Base-by-base conservation (phyloP, 2,329 filamentous ascomycete genomes). In the Hansfordia pulvinata region DNA sequence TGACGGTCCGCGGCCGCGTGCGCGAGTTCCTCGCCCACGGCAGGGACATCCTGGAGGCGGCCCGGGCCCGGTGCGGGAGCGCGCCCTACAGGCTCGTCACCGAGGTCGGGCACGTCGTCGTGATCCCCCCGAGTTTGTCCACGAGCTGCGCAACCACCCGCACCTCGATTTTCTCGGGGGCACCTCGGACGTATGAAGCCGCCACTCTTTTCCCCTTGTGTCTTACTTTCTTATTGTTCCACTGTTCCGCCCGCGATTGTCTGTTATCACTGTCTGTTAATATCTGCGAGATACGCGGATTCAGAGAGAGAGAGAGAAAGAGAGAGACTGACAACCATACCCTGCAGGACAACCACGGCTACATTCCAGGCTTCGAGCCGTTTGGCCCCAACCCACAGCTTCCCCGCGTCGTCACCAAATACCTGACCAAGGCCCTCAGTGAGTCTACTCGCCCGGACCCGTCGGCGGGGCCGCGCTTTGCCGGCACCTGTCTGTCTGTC, bases 361-460 rank as follows among this genome's bases (percentile, higher is more conserved):
- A 24, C 14, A 10, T 24, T 24, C 13, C 23, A 10, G 23, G 23
- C 6, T 24, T 24, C 12, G 23, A 24, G 17, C 7, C 23, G 5
- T n/a, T 24, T 24, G 14, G 23, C 7, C 9, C 16, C 10, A 11
- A 17, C 14, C 23, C 13, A 17, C 9, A 14, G n/a, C 16, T 24
- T 10, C 4, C 17, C 6, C 16, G 17, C 6, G 23, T 24, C 10
- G 14, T 24, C 14, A 24, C 16, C 15, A 24, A 24, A 10, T 16
- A 24, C 17, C 23, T 24, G 23, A 24, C 23, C 10, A 24, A 24
- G 11, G 23, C 14, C 17, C 23, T 24, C 10, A 24, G 23, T 24
- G 9, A 8, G 23, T 24, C n/a, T 17, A 7, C 23, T 14, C 8
- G 21, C 9, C 12, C 12, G 16, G 4, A 14, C 10, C 23, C 17